Evolutionary conservation across 345 rosid species (phyloP), one percentile per base, ranked within the genome.

Genomic region (Hibiscus tridactylites): DNA sequence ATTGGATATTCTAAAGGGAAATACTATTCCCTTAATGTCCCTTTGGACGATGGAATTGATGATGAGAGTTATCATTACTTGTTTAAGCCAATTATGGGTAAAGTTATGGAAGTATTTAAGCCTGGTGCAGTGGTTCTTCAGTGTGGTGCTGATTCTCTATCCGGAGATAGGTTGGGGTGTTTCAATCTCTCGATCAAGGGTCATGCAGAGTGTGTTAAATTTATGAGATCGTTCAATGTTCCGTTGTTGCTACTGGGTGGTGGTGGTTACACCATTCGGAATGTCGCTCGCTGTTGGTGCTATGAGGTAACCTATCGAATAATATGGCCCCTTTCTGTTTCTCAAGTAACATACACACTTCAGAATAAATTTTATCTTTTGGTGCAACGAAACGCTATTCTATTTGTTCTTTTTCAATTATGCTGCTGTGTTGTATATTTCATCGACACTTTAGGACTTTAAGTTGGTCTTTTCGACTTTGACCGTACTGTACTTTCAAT

Each of bases 211-310:
- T 90, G 96, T 74, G 90, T 87, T 42, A 77, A 79, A 75, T 90
- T 76, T 67, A 85, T 88, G 88, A 88, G 90, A 81, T 90, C 96
- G 6, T 90, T 84, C 78, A 90, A 88, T 76, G 88, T 87, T 69
- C 96, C 91, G 15, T 71, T 85, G 9, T 78, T 84, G 74, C 83
- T 88, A 28, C 64, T 90, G 59, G 96, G 91, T 21, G 96, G 93
- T 52, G 91, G 91, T 49, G 93, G 90, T 63, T 90, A 86, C 78
- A 86, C 93, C 24, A 85, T 88, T 80, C 81, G 91, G 47, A 88
- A 86, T 77, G 92, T 88, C 54, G 90, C 96, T 66, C 90, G 93
- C 4, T 88, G 91, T 80, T 85, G 91, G 91, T 87, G 91, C 81
- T 88, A 87, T 71, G 90, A 89, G 90, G 87, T 82, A 82, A 37